A percentile compares a stretch with the other conserved stretches of the same genome.
These are phyloP conservation scores for Moesziomyces sp. DNA, from an alignment of 1,284 basidiomycete species.

Conservation along the genomic window DNA sequence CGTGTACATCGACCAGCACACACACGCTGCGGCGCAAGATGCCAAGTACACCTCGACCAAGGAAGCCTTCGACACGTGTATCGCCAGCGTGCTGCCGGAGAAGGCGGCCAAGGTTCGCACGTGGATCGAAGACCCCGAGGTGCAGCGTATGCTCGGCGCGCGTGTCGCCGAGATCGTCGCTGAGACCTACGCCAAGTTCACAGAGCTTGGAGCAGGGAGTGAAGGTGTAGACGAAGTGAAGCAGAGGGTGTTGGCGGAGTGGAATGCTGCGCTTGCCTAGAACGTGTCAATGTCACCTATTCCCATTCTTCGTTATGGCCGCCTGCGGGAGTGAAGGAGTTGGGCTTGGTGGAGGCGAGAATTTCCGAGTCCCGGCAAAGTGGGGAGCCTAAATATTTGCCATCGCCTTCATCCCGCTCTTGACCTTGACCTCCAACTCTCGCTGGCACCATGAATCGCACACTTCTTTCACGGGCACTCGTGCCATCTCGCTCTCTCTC, in stretches of 20 bases:
- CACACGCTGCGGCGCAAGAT: not conserved
- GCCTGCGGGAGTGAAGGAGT: too few relatives aligned
- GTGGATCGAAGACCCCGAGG: slow-evolving; percentile 40
- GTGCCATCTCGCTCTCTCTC: too few relatives aligned
- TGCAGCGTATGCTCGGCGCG: slow-evolving; percentile 17
- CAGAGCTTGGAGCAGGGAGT: slow-evolving; percentile 4
- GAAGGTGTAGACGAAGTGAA: not conserved
- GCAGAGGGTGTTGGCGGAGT: slow-evolving; percentile 15
- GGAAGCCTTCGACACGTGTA: slow-evolving; percentile 38
- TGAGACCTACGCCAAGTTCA: slow-evolving; percentile 10
- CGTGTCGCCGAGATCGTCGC: slow-evolving; percentile 5
- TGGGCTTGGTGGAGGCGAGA: too few relatives aligned
- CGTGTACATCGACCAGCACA: slow-evolving; percentile 31
- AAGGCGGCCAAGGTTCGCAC: slow-evolving; percentile 20
- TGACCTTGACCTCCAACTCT: too few relatives aligned
- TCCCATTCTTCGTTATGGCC: too few relatives aligned
- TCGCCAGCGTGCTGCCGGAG: slow-evolving; percentile 25
- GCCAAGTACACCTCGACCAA: slow-evolving; percentile 11
- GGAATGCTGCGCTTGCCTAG: not conserved
- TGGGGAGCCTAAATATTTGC: too few relatives aligned
- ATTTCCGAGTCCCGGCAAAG: too few relatives aligned
- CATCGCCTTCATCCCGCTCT: too few relatives aligned
- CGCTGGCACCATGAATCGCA: too few relatives aligned
- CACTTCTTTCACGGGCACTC: too few relatives aligned
- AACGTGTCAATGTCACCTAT: too few relatives aligned